phyloP scores from a whole-genome alignment of 306 rosid species.

The Sphenostylis stenocarpa region DNA sequence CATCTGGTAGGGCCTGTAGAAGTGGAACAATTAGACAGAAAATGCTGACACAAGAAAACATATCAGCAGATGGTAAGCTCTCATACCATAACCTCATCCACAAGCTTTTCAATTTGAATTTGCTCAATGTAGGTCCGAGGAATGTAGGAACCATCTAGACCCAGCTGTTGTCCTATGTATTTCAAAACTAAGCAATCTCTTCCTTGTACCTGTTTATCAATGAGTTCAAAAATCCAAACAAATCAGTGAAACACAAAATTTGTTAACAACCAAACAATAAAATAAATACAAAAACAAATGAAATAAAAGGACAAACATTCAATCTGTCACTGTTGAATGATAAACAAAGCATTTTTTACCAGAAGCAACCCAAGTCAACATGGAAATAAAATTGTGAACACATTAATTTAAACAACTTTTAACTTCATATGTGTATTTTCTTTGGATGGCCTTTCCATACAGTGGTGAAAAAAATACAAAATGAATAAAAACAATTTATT shows the following conservation, averaged over 20 bases:
- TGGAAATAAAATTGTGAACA: not conserved
- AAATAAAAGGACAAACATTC: constrained; percentile 8
- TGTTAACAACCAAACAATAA: not conserved
- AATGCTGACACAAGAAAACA: constrained; percentile 9
- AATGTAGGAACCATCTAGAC: constrained; percentile 88
- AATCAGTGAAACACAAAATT: not conserved
- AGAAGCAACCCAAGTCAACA: constrained; percentile 2
- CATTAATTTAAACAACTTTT: not conserved
- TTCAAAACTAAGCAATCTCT: constrained; percentile 75
- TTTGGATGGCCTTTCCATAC: not conserved
- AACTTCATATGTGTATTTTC: not conserved
- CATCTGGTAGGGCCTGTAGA: constrained; percentile 95
- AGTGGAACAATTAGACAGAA: constrained; percentile 44
- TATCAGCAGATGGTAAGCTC: constrained; percentile 22
- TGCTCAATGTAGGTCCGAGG: constrained; percentile 99
- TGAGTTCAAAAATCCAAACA: constrained; percentile 23
- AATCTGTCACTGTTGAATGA: not conserved
- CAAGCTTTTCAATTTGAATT: constrained; percentile 97
- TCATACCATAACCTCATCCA: constrained; percentile 95
- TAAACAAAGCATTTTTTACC: constrained; percentile 7
- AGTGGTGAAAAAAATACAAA: not conserved
- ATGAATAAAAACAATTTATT: not conserved
- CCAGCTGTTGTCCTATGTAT: constrained; percentile 73
- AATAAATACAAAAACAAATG: not conserved
- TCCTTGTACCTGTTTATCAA: constrained; percentile 80